These are phyloP conservation scores for Nepenthes alata DNA, from an alignment of 179 eudicot genomes.

Conservation along the genomic window DNA sequence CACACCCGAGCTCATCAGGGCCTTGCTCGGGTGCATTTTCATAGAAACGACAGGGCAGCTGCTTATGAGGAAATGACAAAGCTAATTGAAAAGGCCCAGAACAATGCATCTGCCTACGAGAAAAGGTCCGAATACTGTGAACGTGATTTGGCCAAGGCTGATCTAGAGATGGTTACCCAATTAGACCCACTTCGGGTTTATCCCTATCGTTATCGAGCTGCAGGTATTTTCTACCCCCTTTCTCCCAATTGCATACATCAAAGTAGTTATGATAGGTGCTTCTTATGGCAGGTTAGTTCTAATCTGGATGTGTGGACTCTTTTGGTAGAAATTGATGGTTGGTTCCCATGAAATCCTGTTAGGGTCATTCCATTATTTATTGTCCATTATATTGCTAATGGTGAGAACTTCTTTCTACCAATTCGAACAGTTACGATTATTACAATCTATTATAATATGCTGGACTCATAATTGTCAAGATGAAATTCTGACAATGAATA, in stretches of 20 bases:
- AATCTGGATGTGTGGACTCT: too few relatives aligned
- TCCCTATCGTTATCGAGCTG: conserved; percentile 95
- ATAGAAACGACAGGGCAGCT: conserved; percentile 58
- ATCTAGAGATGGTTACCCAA: conserved; percentile 82
- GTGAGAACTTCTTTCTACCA: too few relatives aligned
- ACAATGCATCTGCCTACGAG: conserved; percentile 94
- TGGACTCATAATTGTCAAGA: too few relatives aligned
- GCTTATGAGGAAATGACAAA: conserved; percentile 88
- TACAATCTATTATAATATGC: too few relatives aligned
- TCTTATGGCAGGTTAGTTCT: too few relatives aligned
- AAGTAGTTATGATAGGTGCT: too few relatives aligned
- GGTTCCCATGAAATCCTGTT: too few relatives aligned
- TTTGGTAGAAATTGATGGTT: too few relatives aligned
- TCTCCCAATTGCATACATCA: not conserved
- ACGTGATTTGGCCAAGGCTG: conserved; percentile 80
- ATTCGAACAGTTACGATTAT: too few relatives aligned
- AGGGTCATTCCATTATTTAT: too few relatives aligned
- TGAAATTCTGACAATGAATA: too few relatives aligned
- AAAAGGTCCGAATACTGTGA: conserved; percentile 96
- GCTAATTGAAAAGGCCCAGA: conserved; percentile 75
- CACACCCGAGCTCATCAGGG: conserved; percentile 99
- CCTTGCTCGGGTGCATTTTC: conserved; percentile 88
- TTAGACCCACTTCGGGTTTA: conserved; percentile 93
- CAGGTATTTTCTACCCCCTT: conserved; percentile 40
- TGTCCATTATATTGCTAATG: too few relatives aligned